Conservation (phyloP, 129 eudicot species). For the Chrysanthemum makinoi region DNA sequence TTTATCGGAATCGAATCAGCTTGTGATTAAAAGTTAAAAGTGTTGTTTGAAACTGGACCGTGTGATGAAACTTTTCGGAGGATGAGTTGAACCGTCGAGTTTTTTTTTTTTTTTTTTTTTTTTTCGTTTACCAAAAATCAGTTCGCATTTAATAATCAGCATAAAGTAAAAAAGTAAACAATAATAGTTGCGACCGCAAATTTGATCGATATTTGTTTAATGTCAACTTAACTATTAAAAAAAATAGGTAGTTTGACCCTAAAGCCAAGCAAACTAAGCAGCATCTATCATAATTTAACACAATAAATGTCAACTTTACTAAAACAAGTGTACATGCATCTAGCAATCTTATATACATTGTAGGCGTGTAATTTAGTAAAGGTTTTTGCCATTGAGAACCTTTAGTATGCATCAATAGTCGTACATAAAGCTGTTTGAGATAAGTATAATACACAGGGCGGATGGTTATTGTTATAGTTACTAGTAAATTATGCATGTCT, state of each 20-base stretch:
- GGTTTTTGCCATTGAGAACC: too few species aligned
- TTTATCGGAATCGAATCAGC: too few species aligned
- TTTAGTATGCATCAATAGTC: too few species aligned
- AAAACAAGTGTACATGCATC: neutral
- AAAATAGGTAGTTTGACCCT: constrained; percentile 5
- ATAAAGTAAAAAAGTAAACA: neutral
- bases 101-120: too few species aligned
- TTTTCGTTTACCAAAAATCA: neutral
- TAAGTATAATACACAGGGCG: too few species aligned
- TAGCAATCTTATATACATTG: neutral
- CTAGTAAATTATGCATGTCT: too few species aligned
- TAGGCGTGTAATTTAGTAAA: neutral
- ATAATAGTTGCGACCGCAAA: neutral
- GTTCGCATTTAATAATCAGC: neutral
- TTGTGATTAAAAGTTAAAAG: too few species aligned
- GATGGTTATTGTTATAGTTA: too few species aligned
- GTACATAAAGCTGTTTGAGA: too few species aligned
- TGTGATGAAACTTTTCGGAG: too few species aligned
- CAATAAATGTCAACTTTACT: constrained; percentile 1
- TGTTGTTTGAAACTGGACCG: too few species aligned
- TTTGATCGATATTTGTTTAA: neutral
- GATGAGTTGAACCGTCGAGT: too few species aligned
- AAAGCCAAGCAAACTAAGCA: constrained; percentile 14
- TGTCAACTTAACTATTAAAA: constrained; percentile 2
- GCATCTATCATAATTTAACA: neutral